Evolutionary conservation across 2,329 filamentous ascomycete species (phyloP).

Genomic region (Seiridium unicorne): DNA sequence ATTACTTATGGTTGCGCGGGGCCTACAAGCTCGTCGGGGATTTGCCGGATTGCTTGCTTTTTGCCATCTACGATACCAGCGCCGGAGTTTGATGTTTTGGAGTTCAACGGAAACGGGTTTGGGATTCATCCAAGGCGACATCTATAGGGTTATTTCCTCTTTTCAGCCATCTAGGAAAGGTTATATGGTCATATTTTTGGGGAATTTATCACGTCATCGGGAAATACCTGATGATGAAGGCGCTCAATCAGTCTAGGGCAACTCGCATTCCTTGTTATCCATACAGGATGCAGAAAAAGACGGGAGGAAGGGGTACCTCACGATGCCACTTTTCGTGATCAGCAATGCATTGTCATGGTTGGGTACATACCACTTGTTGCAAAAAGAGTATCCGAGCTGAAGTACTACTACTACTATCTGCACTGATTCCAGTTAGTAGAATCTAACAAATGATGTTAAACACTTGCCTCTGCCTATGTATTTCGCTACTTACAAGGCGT

Average conservation of each 20-base stretch:
- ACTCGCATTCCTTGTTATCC: background rate
- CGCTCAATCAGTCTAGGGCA: background rate
- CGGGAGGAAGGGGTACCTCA: too few relatives aligned
- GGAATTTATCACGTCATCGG: background rate
- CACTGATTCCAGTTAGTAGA: too few relatives aligned
- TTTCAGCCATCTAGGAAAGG: background rate
- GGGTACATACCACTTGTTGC: too few relatives aligned
- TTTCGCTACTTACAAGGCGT: too few relatives aligned
- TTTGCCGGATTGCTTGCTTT: background rate
- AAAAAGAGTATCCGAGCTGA: too few relatives aligned
- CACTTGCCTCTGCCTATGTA: too few relatives aligned
- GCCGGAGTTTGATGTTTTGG: conserved; percentile 25
- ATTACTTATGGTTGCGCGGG: background rate
- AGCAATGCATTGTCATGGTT: too few relatives aligned
- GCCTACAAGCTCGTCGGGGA: background rate
- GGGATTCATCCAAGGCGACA: background rate
- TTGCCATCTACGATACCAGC: conserved; percentile 25
- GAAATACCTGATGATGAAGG: background rate
- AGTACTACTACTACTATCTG: too few relatives aligned
- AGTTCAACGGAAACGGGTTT: conserved; percentile 11
- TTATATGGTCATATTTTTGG: background rate
- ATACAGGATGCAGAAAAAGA: background rate
- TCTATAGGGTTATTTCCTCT: background rate
- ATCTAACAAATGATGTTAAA: too few relatives aligned
- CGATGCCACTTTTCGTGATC: too few relatives aligned